These are phyloP conservation scores for Wickerhamomyces bisporus DNA, from an alignment of 805 yeast species.

Conservation along the genomic window DNA sequence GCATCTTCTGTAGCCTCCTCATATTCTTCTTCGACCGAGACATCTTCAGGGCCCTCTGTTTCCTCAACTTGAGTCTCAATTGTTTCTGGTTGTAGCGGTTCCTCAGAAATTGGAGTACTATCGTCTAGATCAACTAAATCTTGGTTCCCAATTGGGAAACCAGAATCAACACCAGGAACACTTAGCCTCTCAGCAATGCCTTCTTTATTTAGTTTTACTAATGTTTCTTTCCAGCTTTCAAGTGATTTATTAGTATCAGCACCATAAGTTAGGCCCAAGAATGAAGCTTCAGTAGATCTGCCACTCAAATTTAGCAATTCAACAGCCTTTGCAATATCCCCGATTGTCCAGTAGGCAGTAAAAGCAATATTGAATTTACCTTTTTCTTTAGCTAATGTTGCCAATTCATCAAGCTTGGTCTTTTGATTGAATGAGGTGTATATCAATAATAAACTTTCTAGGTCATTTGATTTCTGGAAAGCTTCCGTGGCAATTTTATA, in stretches of 20 bases:
- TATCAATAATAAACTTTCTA: conserved; percentile 74
- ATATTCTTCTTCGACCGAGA: conserved; percentile 2
- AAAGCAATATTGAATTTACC: conserved; percentile 90
- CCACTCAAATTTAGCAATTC: conserved; percentile 62
- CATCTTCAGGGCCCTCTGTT: conserved; percentile 1
- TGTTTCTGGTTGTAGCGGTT: conserved; percentile 9
- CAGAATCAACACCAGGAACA: conserved; percentile 33
- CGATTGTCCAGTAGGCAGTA: conserved; percentile 84
- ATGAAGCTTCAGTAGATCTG: conserved; percentile 78
- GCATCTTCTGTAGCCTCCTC: neutral
- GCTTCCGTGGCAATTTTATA: conserved; percentile 75
- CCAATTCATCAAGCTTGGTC: conserved; percentile 55
- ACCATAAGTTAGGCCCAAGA: conserved; percentile 69
- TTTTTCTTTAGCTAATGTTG: conserved; percentile 55
- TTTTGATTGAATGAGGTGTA: conserved; percentile 77
- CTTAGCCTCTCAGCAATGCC: conserved; percentile 59
- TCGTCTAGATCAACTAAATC: conserved; percentile 39
- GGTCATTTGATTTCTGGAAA: conserved; percentile 73
- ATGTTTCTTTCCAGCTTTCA: conserved; percentile 60
- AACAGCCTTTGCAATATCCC: conserved; percentile 60
- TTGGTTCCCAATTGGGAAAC: conserved; percentile 29
- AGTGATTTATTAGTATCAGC: conserved; percentile 42
- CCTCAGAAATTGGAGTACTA: conserved; percentile 17
- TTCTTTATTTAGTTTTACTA: conserved; percentile 46
- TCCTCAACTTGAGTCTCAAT: conserved; percentile 6